Evolutionary conservation across 345 rosid genomes (phyloP), one percentile per base, ranked within the genome.

Genomic region (Syzygium grande): DNA sequence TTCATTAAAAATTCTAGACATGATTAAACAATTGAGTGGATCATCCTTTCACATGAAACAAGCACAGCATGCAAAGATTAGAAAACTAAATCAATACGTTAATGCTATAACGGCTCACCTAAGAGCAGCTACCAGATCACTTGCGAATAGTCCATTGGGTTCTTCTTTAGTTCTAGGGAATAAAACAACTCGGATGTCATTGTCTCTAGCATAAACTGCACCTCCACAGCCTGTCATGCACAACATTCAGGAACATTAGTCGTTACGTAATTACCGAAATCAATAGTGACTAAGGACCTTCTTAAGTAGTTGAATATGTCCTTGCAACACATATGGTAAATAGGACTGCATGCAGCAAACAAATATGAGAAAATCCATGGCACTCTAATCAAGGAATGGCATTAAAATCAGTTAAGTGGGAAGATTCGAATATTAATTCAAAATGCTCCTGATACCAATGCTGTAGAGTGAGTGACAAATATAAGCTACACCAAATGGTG

Each of bases 151-250:
- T 84, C 93, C 94, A 90, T 92, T 91, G 1, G 92, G 91, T 79
- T 92, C 92, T 51, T 91, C 93, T 91, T 94, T 93, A 41, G 88
- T 49, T 87, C 91, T 92, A 59, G 99, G 99, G 87, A 95, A 96
- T 89, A 92, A 52, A 90, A 96, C 85, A 87, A 95, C 96, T 6
- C 96, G 95, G 87, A 97, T 94, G 38, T 90, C 92, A 9, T 91
- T 93, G 51, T 89, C 93, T 91, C 93, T 92, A 13, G 98, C 97
- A 92, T 95, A 95, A 89, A 91, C 92, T 84, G 98, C 96, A 90
- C 99, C 99, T 77, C 98, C 99, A 91, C 99, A 97, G 84, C 89
- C 99, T 97, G 86, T 49, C 84, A 88, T 55, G 79, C 59, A 52
- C 21, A 52, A 83, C 27, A 11, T 63, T n/a, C 29, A 38, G 49